Conservation (phyloP, 2,329 filamentous ascomycete genomes). For the Aureobasidium pullulans region DNA sequence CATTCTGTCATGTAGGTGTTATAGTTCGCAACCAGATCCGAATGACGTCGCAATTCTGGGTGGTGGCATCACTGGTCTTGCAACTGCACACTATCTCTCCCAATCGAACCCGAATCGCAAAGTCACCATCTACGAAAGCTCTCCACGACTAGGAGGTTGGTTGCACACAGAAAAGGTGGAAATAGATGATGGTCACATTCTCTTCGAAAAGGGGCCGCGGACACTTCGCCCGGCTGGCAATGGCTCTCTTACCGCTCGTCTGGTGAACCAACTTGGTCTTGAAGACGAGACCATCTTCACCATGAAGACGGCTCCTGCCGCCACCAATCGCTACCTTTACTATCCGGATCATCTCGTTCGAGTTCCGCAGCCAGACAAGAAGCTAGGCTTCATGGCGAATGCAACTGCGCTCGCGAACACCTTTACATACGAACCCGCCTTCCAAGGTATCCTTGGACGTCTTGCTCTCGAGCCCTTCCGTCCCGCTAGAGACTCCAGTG, state of each 20-base stretch:
- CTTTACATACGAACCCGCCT: slow-evolving; percentile 48
- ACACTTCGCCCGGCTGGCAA: slow-evolving; percentile 57
- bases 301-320: slow-evolving; percentile 42
- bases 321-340: slow-evolving; percentile 71
- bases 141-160: slow-evolving; percentile 71
- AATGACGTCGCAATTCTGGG: slow-evolving; percentile 61
- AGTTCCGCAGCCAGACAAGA: slow-evolving; percentile 42
- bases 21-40: slow-evolving; percentile 12
- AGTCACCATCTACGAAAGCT: slow-evolving; percentile 76
- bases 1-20: neutral
- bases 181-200: slow-evolving; percentile 55
- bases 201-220: slow-evolving; percentile 80
- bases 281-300: slow-evolving; percentile 50
- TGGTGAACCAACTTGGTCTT: slow-evolving; percentile 58
- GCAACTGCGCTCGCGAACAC: slow-evolving; percentile 26
- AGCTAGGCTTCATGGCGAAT: slow-evolving; percentile 27
- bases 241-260: slow-evolving; percentile 59
- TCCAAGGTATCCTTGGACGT: slow-evolving; percentile 39
- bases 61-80: slow-evolving; percentile 75
- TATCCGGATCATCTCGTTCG: slow-evolving; percentile 75
- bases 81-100: slow-evolving; percentile 68
- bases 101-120: slow-evolving; percentile 59
- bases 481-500: slow-evolving; percentile 24
- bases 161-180: slow-evolving; percentile 59
- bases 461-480: slow-evolving; percentile 29